Evolutionary conservation across 2,329 filamentous ascomycete species (phyloP).

Genomic region (Fusarium sterilihyphosum): DNA sequence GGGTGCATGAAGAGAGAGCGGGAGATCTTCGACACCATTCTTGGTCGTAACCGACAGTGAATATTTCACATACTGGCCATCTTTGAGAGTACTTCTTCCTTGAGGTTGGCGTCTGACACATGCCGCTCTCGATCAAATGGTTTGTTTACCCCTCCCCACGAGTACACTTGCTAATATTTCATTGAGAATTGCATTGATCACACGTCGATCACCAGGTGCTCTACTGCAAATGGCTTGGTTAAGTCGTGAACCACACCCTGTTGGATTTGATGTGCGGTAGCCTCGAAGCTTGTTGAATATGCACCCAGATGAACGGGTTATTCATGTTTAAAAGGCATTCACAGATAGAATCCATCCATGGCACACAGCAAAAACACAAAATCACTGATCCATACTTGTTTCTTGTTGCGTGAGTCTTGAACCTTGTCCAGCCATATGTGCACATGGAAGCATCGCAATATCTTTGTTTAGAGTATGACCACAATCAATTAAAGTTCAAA

Average conservation of each 20-base stretch:
- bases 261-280: too few species aligned
- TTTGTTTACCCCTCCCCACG: neutral
- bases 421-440: neutral
- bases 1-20: neutral
- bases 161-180: too few species aligned
- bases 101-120: neutral
- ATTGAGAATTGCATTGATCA: too few species aligned
- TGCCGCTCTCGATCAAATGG: too few species aligned
- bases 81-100: rapidly evolving
- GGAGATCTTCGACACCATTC: neutral
- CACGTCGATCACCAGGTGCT: too few species aligned
- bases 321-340: neutral
- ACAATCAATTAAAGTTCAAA: neutral
- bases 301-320: neutral
- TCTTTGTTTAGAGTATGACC: neutral
- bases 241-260: too few species aligned
- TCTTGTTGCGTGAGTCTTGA: neutral
- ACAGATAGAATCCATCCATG: neutral
- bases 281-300: neutral
- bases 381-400: neutral
- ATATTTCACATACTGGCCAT: neutral
- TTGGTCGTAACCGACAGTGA: neutral
- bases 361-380: neutral
- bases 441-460: neutral
- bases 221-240: too few species aligned